Percentiles rank a stretch among this genome's conserved stretches.
phyloP scores from a whole-genome alignment of 2,329 filamentous ascomycete genomes.

The Claviceps sorghi region DNA sequence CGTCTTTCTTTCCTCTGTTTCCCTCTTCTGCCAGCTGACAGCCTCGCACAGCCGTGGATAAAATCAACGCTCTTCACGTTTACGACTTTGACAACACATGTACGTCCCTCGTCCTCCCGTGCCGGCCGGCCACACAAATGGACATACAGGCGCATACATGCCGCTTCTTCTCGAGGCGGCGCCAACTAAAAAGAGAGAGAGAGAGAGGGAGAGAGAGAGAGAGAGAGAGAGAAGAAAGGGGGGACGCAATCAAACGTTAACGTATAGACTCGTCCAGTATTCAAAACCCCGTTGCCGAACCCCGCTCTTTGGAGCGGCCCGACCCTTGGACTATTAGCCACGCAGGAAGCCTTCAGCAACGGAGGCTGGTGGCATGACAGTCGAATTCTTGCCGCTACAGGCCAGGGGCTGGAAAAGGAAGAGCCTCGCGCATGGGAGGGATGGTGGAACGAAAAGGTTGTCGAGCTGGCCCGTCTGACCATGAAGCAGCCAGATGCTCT shows the following conservation, averaged over 20 bases:
- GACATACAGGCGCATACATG: no score
- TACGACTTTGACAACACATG: slow-evolving; percentile 98
- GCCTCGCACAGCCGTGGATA: slow-evolving; percentile 35
- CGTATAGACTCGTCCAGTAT: slow-evolving; percentile 41
- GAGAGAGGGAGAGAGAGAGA: no score
- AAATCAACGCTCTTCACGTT: slow-evolving; percentile 70
- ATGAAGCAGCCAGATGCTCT: slow-evolving; percentile 74
- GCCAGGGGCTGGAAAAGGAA: slow-evolving; percentile 67
- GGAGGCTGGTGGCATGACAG: slow-evolving; percentile 97
- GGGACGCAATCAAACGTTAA: no score
- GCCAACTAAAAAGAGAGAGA: no score
- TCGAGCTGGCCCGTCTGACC: slow-evolving; percentile 64
- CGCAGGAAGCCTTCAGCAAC: slow-evolving; percentile 59
- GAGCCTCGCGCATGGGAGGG: slow-evolving; percentile 75
- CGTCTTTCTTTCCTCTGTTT: not conserved
- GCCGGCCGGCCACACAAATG: not conserved
- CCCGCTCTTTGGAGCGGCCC: slow-evolving; percentile 68
- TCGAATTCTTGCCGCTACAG: slow-evolving; percentile 71
- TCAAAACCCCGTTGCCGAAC: slow-evolving; percentile 82
- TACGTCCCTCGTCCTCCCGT: slow-evolving; percentile 38
- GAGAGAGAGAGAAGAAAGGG: not conserved
- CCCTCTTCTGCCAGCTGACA: not conserved
- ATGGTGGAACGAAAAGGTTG: slow-evolving; percentile 93
- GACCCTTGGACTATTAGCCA: slow-evolving; percentile 64
- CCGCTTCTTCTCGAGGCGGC: no score